Evolutionary conservation across 192 early-diverging fungal genomes (phyloP), one percentile per base, ranked within the genome.

Genomic region (Backusella tarrabulga): DNA sequence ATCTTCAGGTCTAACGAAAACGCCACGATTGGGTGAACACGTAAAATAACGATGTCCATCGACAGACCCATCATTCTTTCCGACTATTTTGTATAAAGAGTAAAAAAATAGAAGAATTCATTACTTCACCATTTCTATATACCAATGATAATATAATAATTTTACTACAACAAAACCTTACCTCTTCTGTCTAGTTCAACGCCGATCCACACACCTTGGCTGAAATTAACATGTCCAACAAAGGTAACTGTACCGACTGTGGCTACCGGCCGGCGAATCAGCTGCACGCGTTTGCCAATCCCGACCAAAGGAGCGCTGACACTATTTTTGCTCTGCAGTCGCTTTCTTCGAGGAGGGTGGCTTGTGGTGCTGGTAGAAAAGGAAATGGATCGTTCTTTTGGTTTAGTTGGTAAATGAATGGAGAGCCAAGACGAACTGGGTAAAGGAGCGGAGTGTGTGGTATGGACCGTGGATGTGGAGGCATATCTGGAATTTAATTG

Each of bases 191-290:
- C 92, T 7, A 97, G 85, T 80, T 96, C 97, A 4, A 98, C 84
- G 38, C 97, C 97, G 66, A 96, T 87, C 96, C 96, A 98, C 63
- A 82, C 79, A 15, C 97, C 97, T 0, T 90, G 34, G 6, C 92
- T 90, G 83, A 98, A 98, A 1, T 82, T 76, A 1, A 95, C 96
- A n/a, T 77, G 50, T 4, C 96, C 97, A 21, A 89, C 84, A 83
- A 89, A 97, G 23, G 91, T 84, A 32, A 98, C 91, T 32, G 83
- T 89, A 12, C 93, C 93, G 23, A 80, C 68, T 34, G 76, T 77
- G 34, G 72, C 34, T 6, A 66, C 67, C 0, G 76, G 76, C 3
- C 76, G 46, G 17, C 76, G 69, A 40, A 26, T 66, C 35, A 77
- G 29, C 23, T 72, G 66, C 11, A 77, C 76, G 15, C 76, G 52